phyloP scores from a whole-genome alignment of 2,329 filamentous ascomycete species.

The Aciculosporium take region DNA sequence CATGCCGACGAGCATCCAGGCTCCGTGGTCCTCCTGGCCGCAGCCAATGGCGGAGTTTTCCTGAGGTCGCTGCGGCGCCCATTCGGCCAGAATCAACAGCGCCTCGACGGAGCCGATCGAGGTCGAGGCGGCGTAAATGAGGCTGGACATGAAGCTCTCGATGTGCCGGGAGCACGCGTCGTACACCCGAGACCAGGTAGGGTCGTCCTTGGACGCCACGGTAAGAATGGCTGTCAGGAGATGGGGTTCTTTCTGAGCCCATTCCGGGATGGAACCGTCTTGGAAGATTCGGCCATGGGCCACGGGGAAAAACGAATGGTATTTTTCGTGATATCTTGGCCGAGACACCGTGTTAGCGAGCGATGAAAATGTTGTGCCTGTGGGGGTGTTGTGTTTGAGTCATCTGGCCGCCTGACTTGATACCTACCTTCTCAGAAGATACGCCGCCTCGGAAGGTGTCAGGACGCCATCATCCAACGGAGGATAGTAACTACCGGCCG shows the following conservation, averaged over 20 bases:
- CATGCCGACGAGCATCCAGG: constrained; percentile 64
- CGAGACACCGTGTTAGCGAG: neutral
- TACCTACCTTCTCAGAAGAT: constrained; percentile 17
- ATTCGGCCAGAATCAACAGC: constrained; percentile 55
- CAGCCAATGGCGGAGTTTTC: constrained; percentile 50
- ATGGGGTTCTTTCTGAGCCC: constrained; percentile 48
- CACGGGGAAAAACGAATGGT: constrained; percentile 57
- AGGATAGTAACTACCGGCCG: constrained; percentile 13
- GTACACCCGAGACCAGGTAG: constrained; percentile 47
- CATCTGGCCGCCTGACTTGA: too few species aligned
- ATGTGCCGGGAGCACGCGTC: constrained; percentile 55
- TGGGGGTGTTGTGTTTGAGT: too few species aligned
- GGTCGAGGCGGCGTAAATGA: constrained; percentile 51
- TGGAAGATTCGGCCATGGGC: constrained; percentile 47
- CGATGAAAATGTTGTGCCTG: too few species aligned
- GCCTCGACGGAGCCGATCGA: constrained; percentile 60
- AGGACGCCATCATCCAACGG: constrained; percentile 19
- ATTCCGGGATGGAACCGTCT: constrained; percentile 34
- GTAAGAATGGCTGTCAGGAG: constrained; percentile 56
- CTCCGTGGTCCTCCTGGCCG: constrained; percentile 59
- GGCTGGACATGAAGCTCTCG: constrained; percentile 51
- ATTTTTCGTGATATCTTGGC: constrained; percentile 47
- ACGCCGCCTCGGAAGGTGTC: constrained; percentile 12
- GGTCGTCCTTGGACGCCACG: constrained; percentile 57
- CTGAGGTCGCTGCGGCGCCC: constrained; percentile 53